Percentiles rank a stretch among this genome's conserved stretches.
Conservation (phyloP, 345 rosid genomes). For the Arabidopsis suecica region DNA sequence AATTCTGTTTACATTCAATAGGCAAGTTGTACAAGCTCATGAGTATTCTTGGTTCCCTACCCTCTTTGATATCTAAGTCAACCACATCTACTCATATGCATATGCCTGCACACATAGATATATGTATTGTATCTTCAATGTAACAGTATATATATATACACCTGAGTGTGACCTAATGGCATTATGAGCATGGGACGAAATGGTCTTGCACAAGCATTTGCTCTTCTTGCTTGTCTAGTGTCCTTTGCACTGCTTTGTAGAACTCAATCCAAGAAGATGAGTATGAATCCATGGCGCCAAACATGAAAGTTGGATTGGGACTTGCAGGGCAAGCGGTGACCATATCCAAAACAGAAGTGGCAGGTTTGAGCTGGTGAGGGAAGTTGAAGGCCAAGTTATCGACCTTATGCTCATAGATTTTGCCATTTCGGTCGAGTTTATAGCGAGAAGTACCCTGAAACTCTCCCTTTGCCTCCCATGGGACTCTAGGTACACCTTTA, state of each 20-base stretch:
- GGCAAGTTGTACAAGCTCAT: conserved; percentile 39
- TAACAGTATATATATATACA: conserved; percentile 38
- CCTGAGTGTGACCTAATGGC: conserved; percentile 20
- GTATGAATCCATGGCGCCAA: conserved; percentile 56
- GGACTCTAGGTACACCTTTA: conserved; percentile 83
- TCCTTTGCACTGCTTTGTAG: conserved; percentile 64
- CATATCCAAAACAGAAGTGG: conserved; percentile 80
- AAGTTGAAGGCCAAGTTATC: conserved; percentile 90
- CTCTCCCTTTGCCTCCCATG: conserved; percentile 88
- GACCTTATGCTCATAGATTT: conserved; percentile 84
- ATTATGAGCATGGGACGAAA: conserved; percentile 66
- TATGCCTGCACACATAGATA: conserved; percentile 21
- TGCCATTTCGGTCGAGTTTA: conserved; percentile 84
- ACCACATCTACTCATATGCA: conserved; percentile 29
- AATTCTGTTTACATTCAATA: conserved; percentile 27
- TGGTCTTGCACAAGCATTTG: conserved; percentile 53
- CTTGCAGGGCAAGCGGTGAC: conserved; percentile 82
- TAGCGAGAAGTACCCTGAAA: conserved; percentile 84
- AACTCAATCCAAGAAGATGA: conserved; percentile 79
- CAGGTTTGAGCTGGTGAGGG: conserved; percentile 74
- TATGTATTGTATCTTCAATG: conserved; percentile 21
- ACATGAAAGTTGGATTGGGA: conserved; percentile 84
- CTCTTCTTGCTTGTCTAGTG: conserved; percentile 57
- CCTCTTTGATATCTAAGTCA: conserved; percentile 24
- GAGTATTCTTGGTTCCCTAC: conserved; percentile 25